Evolutionary conservation across 2,329 filamentous ascomycete genomes (phyloP), one percentile per base, ranked within the genome.

Genomic region (Colletotrichum eleusines): DNA sequence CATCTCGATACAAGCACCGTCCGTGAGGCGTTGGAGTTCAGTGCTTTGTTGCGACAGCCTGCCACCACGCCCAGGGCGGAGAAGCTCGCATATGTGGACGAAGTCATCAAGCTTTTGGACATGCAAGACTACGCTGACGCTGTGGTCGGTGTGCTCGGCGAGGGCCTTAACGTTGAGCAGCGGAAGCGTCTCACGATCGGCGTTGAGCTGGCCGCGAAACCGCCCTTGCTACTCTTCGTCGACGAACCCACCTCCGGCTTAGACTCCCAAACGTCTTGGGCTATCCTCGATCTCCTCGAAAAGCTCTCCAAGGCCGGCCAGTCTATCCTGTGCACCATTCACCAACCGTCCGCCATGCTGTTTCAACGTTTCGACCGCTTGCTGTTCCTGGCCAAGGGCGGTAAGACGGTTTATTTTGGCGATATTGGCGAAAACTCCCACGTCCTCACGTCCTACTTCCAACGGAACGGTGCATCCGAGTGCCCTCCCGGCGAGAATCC

Each of bases 241-340:
- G 92, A 94, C 75, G 92, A 94, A 75, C 92, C 92, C 1, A 94
- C 92, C 6, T 93, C 91, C 6, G 92, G 92, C 77, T 84, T 94
- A 18, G 92, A 94, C 78, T 90, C 87, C 75, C 91, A 94, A 76
- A 93, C 91, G 1, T 91, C 91, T 0, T 94, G 91, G 90, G 90
- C 91, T 58, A 94, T 94, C 76, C 87, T 90, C 26, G 87, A 89
- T 77, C 84, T 94, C 3, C 86, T 94, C 69, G 88, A 92, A 73
- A 94, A 93, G 73, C 81, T 91, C 3, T 84, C 87, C 0, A 76
- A 85, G 65, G 81, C 79, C 5, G 84, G 85, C 6, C 85, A 87
- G 73, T 83, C 85, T 12, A 81, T 87, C 16, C 76, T 73, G 14
- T 73, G 73, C 62, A 75, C 74, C 16, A 75, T 75, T 11, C 73